Conservation (phyloP, 108 stramenopile genomes). For the Nitzschia putrida region DNA sequence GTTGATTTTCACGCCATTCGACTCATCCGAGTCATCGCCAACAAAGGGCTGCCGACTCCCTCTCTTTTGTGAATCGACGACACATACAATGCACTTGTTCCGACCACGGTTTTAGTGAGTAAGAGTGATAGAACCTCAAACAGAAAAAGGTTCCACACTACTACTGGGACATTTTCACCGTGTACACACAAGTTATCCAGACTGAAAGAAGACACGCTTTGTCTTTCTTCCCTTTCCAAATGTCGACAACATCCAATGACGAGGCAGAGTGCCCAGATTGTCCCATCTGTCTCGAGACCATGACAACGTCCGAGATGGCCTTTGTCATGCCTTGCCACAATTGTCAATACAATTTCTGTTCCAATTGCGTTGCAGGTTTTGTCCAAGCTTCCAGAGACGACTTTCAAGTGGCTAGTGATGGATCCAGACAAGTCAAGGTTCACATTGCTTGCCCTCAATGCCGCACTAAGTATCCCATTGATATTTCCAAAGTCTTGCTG, state of each 20-base stretch:
- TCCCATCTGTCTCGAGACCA: slow-evolving; percentile 70
- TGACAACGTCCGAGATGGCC: slow-evolving; percentile 45
- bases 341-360: slow-evolving; percentile 80
- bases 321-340: slow-evolving; percentile 57
- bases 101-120: too few species aligned
- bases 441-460: slow-evolving; percentile 77
- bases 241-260: not conserved
- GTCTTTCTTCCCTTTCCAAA: too few species aligned
- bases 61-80: too few species aligned
- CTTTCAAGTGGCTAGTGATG: slow-evolving; percentile 79
- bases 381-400: slow-evolving; percentile 60
- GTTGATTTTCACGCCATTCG: too few species aligned
- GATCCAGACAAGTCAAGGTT: slow-evolving; percentile 78
- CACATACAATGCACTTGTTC: too few species aligned
- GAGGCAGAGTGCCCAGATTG: slow-evolving; percentile 32
- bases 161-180: too few species aligned
- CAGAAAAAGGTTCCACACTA: too few species aligned
- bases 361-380: slow-evolving; percentile 56
- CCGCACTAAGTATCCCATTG: slow-evolving; percentile 52
- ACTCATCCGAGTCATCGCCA: too few species aligned
- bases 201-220: too few species aligned
- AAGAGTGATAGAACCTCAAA: too few species aligned
- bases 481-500: slow-evolving; percentile 46
- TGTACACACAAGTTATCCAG: too few species aligned
- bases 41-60: too few species aligned